Evolutionary conservation across 805 yeast species (phyloP), one percentile per base, ranked within the genome.

Genomic region (Candida patagonica): DNA sequence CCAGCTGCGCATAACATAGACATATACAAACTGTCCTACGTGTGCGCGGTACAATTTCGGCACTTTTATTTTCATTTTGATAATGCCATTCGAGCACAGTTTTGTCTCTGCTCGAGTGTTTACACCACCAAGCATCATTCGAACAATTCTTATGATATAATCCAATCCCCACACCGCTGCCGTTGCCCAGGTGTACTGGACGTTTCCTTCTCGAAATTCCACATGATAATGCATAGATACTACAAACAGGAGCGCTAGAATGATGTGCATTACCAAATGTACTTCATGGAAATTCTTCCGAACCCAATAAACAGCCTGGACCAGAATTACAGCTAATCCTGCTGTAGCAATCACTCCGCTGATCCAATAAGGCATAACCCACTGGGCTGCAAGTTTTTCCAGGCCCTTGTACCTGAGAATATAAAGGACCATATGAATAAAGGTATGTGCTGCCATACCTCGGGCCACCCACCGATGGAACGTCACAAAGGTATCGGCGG

Each of bases 111-210:
- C 61, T 9, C 46, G 38, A 27, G 60, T 53, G 20, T 48, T 43
- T 3, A 59, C 50, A 10, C 94, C 94, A 47, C 79, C 79, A 19
- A 62, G 51, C 8, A 69, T 39, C 1, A 83, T 56, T 39, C 84
- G 70, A 2, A 68, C 59, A 7, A 77, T 43, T 46, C 94, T 67
- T 12, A 73, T 49, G 1, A 74, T 43, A 38, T 88, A 65, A 54
- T 85, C 94, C 46, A 74, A 66, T 1, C 63, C 69, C 94, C 94
- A 85, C 5, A 84, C 63, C 0, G 74, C 78, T 42, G 73, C 67
- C 7, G 77, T 54, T 4, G 75, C 70, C 41, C 71, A 74, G 49
- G 61, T 70, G 72, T 22, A 37, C 22, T 35, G 38, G 10, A 30
- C 5, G 27, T 27, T 40, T 16, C 20, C 23, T 10, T 36, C 42